Evolutionary conservation across 768 basidiomycete species (phyloP), one percentile per base, ranked within the genome.

Genomic region (Suillus placidus): DNA sequence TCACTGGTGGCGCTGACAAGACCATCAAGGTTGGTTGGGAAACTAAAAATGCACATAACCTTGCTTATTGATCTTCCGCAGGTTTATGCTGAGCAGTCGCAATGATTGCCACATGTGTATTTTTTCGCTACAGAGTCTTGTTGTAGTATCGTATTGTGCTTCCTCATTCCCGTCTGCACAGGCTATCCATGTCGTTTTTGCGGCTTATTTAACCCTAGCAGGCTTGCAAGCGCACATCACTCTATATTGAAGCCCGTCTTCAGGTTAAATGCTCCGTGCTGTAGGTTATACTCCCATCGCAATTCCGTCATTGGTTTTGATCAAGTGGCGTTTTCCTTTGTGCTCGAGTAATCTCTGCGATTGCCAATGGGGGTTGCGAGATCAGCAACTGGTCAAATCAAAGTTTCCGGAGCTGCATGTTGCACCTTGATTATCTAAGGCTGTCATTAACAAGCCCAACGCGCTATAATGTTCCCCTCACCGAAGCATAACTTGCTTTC

Each of bases 1-100:
- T 96, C 70, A 97, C 96, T 18, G 97, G 97, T 43, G 92, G 96
- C 5, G 97, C 97, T 13, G 97, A 99, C 82, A 99, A 99, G 84
- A 98, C 97, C 12, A 97, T 99, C 81, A 99, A 99, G 87, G 93
- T 92, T 37, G 57, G 85, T 74, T 61, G 60, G 56, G 37, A 60
- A 54, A n/a, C 60, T 62, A 60, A 47, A 26, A 51, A 12, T 42
- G 20, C 55, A n/a, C 30, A 37, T 43, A 12, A 35, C 20, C 23
- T 55, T 67, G 57, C 68, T 56, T 20, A 51, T 63, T 45, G 26
- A 45, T 54, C 35, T 43, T 62, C 55, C 18, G 45, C 61, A 85
- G 86, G 78, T 92, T 45, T 92, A 92, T 70, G 88, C 91, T 26
- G 91, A 93, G 74, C 90, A 92, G 70, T 78, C 87, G 7, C 81